Percentiles rank a stretch among this genome's conserved stretches.
Evolutionary conservation across 2,329 filamentous ascomycete genomes (phyloP).

Genomic region (Endothia cerciana): DNA sequence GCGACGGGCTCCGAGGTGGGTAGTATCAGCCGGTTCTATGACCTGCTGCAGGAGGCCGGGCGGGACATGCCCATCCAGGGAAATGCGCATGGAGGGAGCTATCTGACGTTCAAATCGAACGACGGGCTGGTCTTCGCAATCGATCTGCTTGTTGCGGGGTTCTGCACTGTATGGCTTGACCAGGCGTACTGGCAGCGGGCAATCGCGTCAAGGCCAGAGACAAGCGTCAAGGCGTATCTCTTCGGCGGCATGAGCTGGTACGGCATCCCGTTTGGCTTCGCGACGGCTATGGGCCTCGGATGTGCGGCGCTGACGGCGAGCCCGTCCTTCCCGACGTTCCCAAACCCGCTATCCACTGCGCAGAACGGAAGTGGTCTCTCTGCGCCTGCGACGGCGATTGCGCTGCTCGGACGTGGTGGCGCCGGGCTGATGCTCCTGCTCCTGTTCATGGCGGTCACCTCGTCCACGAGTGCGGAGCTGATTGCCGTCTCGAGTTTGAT

Average conservation of each 20-base stretch:
- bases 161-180: constrained; percentile 44
- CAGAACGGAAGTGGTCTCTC: constrained; percentile 40
- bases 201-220: constrained; percentile 46
- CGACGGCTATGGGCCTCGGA: constrained; percentile 42
- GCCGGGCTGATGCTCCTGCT: constrained; percentile 43
- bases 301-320: constrained; percentile 38
- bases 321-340: constrained; percentile 38
- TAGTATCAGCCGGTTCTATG: constrained; percentile 41
- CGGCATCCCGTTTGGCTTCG: constrained; percentile 43
- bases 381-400: constrained; percentile 38
- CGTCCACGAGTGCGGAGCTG: constrained; percentile 47
- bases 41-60: constrained; percentile 41
- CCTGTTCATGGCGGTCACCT: constrained; percentile 53
- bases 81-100: constrained; percentile 40
- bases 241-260: constrained; percentile 47
- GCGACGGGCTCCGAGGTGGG: constrained; percentile 38
- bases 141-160: constrained; percentile 42
- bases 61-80: constrained; percentile 38
- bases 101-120: constrained; percentile 42
- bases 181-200: constrained; percentile 51
- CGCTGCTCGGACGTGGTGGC: constrained; percentile 42
- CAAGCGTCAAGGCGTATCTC: constrained; percentile 46
- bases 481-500: constrained; percentile 45
- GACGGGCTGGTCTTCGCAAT: constrained; percentile 43
- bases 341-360: constrained; percentile 36